A percentile compares a stretch with the other conserved stretches of the same genome.
Evolutionary conservation across 148 eudicot genomes (phyloP).

Genomic region (Drosera capensis): DNA sequence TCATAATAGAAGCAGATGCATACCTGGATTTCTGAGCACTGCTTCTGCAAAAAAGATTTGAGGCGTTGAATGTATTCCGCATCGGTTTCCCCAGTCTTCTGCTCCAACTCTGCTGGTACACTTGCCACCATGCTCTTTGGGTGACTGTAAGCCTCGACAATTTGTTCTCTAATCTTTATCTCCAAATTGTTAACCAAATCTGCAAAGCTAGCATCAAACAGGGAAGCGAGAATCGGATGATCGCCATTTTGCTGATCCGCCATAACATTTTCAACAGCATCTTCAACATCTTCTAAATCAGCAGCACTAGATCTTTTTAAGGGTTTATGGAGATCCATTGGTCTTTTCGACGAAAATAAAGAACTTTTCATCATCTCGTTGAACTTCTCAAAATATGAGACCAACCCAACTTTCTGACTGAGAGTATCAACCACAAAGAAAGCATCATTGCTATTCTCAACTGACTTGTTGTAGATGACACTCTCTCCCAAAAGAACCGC

Average conservation of each 20-base stretch:
- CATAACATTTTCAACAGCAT: conserved; percentile 34
- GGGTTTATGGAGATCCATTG: conserved; percentile 36
- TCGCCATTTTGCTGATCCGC: conserved; percentile 37
- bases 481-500: conserved; percentile 80
- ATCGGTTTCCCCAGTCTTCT: conserved; percentile 58
- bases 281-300: conserved; percentile 71
- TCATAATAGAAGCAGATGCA: neutral
- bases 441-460: conserved; percentile 54
- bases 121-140: conserved; percentile 81
- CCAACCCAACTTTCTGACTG: conserved; percentile 78
- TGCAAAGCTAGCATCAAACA: conserved; percentile 58
- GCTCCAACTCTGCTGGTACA: conserved; percentile 84
- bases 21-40: conserved; percentile 93
- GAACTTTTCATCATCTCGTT: conserved; percentile 76
- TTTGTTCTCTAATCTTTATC: conserved; percentile 57
- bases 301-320: conserved; percentile 71
- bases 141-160: conserved; percentile 63
- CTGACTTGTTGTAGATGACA: conserved; percentile 46
- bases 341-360: conserved; percentile 44
- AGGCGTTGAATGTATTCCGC: conserved; percentile 61
- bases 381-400: conserved; percentile 62
- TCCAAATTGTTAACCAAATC: conserved; percentile 44
- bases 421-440: conserved; percentile 62
- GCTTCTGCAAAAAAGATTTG: conserved; percentile 70
- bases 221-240: conserved; percentile 58